These are phyloP conservation scores for Kazachstania sp. DNA, from an alignment of 1,139 yeast species.

Conservation along the genomic window DNA sequence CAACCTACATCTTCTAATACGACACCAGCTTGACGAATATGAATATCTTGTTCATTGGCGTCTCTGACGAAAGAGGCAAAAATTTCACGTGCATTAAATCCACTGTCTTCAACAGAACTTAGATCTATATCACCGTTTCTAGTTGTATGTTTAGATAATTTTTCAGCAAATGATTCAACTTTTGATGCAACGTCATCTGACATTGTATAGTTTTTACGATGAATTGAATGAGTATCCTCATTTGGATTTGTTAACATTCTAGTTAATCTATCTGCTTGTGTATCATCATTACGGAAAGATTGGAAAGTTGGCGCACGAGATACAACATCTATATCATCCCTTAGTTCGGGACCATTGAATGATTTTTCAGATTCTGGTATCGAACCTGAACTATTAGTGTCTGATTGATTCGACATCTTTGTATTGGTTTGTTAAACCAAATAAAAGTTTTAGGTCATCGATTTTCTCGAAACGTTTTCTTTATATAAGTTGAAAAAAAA, in stretches of 20 bases:
- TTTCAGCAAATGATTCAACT: constrained; percentile 21
- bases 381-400: too few species aligned
- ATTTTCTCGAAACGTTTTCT: neutral
- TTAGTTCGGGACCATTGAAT: neutral
- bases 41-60: constrained; percentile 38
- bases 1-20: constrained; percentile 41
- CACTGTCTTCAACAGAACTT: constrained; percentile 8
- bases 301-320: neutral
- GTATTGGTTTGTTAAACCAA: neutral
- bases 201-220: neutral
- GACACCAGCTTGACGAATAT: constrained; percentile 40
- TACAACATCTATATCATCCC: neutral
- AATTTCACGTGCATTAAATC: constrained; percentile 17
- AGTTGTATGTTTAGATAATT: constrained; percentile 19
- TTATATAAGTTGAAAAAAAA: neutral
- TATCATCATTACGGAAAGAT: constrained; percentile 4
- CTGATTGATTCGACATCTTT: neutral
- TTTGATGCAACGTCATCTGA: neutral
- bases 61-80: constrained; percentile 14
- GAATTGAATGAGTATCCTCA: neutral
- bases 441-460: neutral
- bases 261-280: constrained; percentile 13
- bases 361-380: constrained; percentile 1
- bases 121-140: constrained; percentile 17
- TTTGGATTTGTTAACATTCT: constrained; percentile 11